These are phyloP conservation scores for Alternaria brassicae DNA, from an alignment of 2,329 filamentous ascomycete species.

Conservation along the genomic window DNA sequence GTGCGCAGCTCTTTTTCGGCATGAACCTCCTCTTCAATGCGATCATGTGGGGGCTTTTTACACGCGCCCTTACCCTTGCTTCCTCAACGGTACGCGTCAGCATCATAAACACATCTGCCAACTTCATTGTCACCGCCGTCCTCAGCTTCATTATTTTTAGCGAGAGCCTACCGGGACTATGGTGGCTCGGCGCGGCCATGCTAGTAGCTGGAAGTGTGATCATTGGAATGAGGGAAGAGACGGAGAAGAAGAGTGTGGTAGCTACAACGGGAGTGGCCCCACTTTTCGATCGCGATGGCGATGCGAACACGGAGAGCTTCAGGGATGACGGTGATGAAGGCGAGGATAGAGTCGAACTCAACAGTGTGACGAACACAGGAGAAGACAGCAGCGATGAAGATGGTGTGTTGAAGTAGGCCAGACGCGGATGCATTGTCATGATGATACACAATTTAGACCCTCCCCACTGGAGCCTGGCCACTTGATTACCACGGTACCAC, in stretches of 20 bases:
- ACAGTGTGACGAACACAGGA: slow-evolving; percentile 33
- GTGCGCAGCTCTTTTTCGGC: slow-evolving; percentile 70
- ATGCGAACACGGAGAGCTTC: slow-evolving; percentile 35
- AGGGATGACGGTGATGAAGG: slow-evolving; percentile 42
- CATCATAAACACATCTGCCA: slow-evolving; percentile 82
- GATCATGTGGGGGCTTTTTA: slow-evolving; percentile 86
- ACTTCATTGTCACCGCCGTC: slow-evolving; percentile 80
- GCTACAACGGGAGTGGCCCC: slow-evolving; percentile 34
- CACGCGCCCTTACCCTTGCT: slow-evolving; percentile 74
- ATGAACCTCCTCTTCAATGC: slow-evolving; percentile 79
- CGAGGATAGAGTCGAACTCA: slow-evolving; percentile 39
- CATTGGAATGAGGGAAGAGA: slow-evolving; percentile 73
- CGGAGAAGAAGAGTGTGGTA: slow-evolving; percentile 39
- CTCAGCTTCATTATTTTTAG: slow-evolving; percentile 74
- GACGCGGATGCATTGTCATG: neutral
- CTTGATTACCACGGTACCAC: neutral
- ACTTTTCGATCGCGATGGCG: slow-evolving; percentile 25
- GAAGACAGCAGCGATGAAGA: slow-evolving; percentile 40
- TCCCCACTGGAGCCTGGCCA: slow-evolving; percentile 3
- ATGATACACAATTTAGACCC: neutral
- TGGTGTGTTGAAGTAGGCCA: slow-evolving; percentile 37
- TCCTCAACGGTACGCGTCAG: slow-evolving; percentile 79
- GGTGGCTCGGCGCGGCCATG: slow-evolving; percentile 77
- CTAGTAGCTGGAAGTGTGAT: slow-evolving; percentile 80
- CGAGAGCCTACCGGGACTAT: slow-evolving; percentile 73